These are phyloP conservation scores for Backusella australiensis DNA, from an alignment of 192 early-diverging fungal species.

Conservation along the genomic window DNA sequence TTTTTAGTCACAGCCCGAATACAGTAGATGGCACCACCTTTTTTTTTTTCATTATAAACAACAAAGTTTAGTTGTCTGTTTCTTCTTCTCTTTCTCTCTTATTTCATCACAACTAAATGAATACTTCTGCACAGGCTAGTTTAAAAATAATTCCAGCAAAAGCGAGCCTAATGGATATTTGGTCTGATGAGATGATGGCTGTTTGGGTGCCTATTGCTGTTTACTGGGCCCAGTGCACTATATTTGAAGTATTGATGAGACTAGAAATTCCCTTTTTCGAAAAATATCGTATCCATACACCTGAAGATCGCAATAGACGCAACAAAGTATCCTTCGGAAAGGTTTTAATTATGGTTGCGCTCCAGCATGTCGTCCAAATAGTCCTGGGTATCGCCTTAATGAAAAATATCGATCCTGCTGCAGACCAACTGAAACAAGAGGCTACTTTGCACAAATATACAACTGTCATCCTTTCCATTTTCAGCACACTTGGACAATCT, in stretches of 20 bases:
- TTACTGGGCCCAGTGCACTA: conserved; percentile 68
- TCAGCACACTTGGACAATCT: neutral
- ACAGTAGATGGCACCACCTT: neutral
- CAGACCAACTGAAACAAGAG: neutral
- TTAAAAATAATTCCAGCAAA: neutral
- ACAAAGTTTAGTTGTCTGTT: neutral
- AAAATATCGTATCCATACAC: conserved; percentile 66
- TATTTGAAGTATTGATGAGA: conserved; percentile 60
- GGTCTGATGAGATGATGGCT: conserved; percentile 49
- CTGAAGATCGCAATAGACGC: conserved; percentile 41
- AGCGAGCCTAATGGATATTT: neutral
- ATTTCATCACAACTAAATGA: neutral
- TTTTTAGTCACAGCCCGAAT: neutral
- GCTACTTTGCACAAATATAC: neutral
- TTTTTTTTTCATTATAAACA: neutral
- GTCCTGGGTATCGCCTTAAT: conserved; percentile 34
- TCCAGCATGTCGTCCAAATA: conserved; percentile 69
- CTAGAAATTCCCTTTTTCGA: conserved; percentile 62
- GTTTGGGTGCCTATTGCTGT: conserved; percentile 55
- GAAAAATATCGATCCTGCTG: conserved; percentile 8
- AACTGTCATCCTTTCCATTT: neutral
- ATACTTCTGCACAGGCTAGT: neutral
- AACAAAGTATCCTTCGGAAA: conserved; percentile 67
- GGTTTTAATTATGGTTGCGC: conserved; percentile 59
- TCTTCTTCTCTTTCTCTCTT: neutral